These are phyloP conservation scores for Nemophila menziesii DNA, from an alignment of 257 asterid genomes.

Conservation along the genomic window DNA sequence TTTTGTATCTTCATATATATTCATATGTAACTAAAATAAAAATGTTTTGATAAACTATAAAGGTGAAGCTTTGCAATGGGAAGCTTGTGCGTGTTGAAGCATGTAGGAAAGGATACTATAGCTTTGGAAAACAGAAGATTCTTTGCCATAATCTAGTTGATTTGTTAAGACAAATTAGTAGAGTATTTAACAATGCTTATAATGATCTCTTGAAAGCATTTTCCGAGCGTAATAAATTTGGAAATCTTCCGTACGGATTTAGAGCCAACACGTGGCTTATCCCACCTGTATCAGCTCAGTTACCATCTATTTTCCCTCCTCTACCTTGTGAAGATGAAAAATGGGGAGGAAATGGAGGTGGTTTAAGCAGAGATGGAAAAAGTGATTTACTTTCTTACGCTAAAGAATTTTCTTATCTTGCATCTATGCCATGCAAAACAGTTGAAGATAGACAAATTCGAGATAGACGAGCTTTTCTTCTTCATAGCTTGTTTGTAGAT, in stretches of 20 bases:
- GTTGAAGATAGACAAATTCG: constrained; percentile 90
- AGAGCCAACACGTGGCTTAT: constrained; percentile 97
- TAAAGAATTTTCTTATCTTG: constrained; percentile 57
- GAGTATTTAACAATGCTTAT: constrained; percentile 91
- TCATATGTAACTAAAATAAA: background rate
- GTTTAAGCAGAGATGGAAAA: constrained; percentile 85
- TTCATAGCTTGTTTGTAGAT: constrained; percentile 85
- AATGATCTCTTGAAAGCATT: constrained; percentile 88
- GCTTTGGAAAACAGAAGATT: constrained; percentile 67
- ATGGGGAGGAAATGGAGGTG: constrained; percentile 99
- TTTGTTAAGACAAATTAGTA: constrained; percentile 77
- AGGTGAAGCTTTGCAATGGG: constrained; percentile 88
- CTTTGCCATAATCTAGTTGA: constrained; percentile 89
- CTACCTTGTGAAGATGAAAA: constrained; percentile 81
- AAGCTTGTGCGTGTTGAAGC: constrained; percentile 63
- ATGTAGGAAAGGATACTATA: constrained; percentile 65
- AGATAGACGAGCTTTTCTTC: constrained; percentile 92
- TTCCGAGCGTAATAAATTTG: constrained; percentile 91
- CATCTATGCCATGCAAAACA: constrained; percentile 94
- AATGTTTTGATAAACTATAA: constrained; percentile 17
- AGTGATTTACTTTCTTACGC: constrained; percentile 75
- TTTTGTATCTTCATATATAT: background rate
- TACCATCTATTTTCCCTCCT: constrained; percentile 67
- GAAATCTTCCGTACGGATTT: constrained; percentile 89
- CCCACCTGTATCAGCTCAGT: constrained; percentile 72